Evolutionary conservation across 805 yeast species (phyloP).

Genomic region (Metschnikowia lunata): DNA sequence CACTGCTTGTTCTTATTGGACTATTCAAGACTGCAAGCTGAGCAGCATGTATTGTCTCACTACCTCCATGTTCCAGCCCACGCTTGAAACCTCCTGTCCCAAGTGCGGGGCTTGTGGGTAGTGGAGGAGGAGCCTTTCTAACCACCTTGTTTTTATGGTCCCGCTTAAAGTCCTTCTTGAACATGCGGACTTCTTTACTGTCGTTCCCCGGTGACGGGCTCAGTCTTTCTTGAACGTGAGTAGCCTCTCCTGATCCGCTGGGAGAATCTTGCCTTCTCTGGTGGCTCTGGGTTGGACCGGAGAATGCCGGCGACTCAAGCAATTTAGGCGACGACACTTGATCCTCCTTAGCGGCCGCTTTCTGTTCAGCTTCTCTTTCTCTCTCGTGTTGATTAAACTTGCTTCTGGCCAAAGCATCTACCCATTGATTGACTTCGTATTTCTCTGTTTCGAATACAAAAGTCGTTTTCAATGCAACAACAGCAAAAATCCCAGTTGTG

Average conservation of each 20-base stretch:
- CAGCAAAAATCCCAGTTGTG: conserved; percentile 48
- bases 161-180: background rate
- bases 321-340: conserved; percentile 8
- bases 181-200: background rate
- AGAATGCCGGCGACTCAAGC: conserved; percentile 10
- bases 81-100: conserved; percentile 4
- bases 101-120: conserved; percentile 8
- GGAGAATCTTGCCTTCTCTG: conserved; percentile 1
- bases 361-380: conserved; percentile 8
- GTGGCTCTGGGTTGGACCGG: conserved; percentile 9
- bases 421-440: conserved; percentile 51
- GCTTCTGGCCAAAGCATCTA: conserved; percentile 17
- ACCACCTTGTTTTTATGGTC: conserved; percentile 1
- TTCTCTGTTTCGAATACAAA: conserved; percentile 55
- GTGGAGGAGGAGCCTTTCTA: conserved; percentile 33
- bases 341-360: background rate
- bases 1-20: conserved; percentile 19
- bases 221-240: conserved; percentile 15
- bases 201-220: conserved; percentile 12
- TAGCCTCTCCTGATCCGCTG: conserved; percentile 5
- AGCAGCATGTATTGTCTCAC: conserved; percentile 40
- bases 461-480: conserved; percentile 51
- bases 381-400: conserved; percentile 22
- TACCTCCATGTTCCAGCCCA: conserved; percentile 14
- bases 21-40: conserved; percentile 39